A percentile compares a stretch with the other conserved stretches of the same genome.
Evolutionary conservation across 345 rosid genomes (phyloP).

Genomic region (Physaria fendleri): DNA sequence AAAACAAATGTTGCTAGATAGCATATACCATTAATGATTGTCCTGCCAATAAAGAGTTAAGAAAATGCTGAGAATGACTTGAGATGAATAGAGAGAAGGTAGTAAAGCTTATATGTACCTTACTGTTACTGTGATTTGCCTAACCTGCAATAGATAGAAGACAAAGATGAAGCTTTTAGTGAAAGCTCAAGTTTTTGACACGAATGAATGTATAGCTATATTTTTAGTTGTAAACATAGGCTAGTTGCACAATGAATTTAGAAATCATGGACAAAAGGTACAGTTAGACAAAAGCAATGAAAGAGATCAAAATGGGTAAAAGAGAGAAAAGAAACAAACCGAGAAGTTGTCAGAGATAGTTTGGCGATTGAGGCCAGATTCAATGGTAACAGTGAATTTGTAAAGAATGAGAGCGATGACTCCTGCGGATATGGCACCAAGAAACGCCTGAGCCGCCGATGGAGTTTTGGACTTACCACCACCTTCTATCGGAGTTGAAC

Average conservation of each 20-base stretch:
- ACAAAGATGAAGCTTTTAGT: constrained; percentile 1
- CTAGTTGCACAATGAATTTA: background rate
- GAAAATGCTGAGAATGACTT: background rate
- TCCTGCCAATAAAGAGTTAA: constrained; percentile 39
- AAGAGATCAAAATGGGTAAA: background rate
- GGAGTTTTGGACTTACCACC: constrained; percentile 51
- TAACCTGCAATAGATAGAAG: constrained; percentile 49
- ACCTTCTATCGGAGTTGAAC: constrained; percentile 47
- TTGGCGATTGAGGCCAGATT: constrained; percentile 73
- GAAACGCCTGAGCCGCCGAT: constrained; percentile 67
- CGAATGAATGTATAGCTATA: background rate
- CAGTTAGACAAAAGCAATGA: background rate
- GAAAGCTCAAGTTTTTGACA: constrained; percentile 5
- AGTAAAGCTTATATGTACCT: constrained; percentile 39
- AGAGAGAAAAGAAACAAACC: constrained; percentile 34
- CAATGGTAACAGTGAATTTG: constrained; percentile 73
- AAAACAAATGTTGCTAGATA: constrained; percentile 93
- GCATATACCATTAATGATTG: constrained; percentile 77
- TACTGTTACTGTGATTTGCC: constrained; percentile 76
- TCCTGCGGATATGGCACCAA: constrained; percentile 72
- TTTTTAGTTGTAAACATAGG: too few species aligned
- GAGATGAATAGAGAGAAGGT: constrained; percentile 12
- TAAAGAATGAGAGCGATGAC: constrained; percentile 82
- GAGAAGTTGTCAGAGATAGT: constrained; percentile 63
- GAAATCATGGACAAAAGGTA: background rate